Conservation (phyloP, 2,329 filamentous ascomycete genomes). For the Dactylellina cionopaga region DNA sequence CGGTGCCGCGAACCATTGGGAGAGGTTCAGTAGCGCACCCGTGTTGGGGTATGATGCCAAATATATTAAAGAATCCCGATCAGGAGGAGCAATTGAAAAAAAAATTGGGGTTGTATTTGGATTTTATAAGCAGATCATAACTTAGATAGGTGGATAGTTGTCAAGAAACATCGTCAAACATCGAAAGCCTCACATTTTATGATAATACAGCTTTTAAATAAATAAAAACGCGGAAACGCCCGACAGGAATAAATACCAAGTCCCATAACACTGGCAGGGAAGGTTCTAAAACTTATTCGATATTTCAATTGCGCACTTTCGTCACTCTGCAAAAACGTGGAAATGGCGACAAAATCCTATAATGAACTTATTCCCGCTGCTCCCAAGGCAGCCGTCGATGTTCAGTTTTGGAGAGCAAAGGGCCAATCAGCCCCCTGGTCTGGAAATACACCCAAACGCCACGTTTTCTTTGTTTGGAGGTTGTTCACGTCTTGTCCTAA, state of each 20-base stretch:
- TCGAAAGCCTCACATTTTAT: background rate
- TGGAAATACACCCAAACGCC: conserved; percentile 44
- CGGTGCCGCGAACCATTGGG: too few species aligned
- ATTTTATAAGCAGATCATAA: background rate
- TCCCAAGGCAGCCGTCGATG: conserved; percentile 47
- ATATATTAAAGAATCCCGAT: too few species aligned
- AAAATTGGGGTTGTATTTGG: background rate
- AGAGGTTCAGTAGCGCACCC: too few species aligned
- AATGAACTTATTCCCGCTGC: conserved; percentile 12
- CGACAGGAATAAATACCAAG: conserved; percentile 9
- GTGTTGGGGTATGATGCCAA: too few species aligned
- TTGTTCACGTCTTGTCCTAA: conserved; percentile 15
- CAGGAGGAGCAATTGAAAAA: background rate
- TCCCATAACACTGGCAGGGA: background rate
- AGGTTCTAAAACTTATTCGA: conserved; percentile 1
- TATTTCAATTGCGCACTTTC: conserved; percentile 21
- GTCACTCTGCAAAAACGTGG: conserved; percentile 42
- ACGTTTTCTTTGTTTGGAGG: conserved; percentile 24
- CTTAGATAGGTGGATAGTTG: conserved; percentile 19
- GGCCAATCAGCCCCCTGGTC: conserved; percentile 36
- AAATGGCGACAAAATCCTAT: conserved; percentile 38
- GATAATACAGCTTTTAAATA: background rate
- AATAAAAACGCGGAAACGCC: conserved; percentile 5
- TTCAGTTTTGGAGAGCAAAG: conserved; percentile 16
- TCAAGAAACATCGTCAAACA: too few species aligned